Evolutionary conservation across 2,329 filamentous ascomycete genomes (phyloP), one percentile per base, ranked within the genome.

Genomic region (Botrytis hyacinthi): DNA sequence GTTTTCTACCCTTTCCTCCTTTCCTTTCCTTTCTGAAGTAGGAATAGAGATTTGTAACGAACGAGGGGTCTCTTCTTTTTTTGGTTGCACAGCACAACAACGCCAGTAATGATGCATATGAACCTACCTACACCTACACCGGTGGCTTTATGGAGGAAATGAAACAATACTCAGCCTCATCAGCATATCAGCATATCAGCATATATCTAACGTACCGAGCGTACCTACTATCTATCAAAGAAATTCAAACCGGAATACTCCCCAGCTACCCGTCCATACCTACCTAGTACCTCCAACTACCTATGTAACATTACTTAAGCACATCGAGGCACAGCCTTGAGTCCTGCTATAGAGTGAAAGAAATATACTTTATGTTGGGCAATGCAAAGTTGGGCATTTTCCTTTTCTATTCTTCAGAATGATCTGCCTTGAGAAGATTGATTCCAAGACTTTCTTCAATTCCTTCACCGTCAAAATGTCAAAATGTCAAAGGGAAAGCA

Each of bases 161-260:
- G 51, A 71, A 51, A 29, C 32, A 40, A 51, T 26, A 42, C 70
- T 71, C 70, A 71, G 60, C 70, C 60, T 71, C 60, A 66, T 57
- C n/a, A 48, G 29, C 10, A 40, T 18, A 37, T 37, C 35, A 37
- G 35, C 35, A 37, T 37, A 40, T 40, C 10, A 40, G 37, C 37
- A 40, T 42, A 42, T 3, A 51, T 12, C 26, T 5, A 14, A n/a
- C 51, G n/a, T 29, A 29, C n/a, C 22, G 44, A 46, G 44, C 42
- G 46, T 48, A 48, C 46, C 46, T 48, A 54, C 6, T 29, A 18
- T 14, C 51, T 18, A 26, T 42, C 66, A 69, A 60, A 37, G 37
- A n/a, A 61, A 54, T 37, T 22, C n/a, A 68, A 54, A 14, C n/a
- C n/a, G 46, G 51, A 48, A 35, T 4, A 35, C 42, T 62, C 35